phyloP scores from a whole-genome alignment of 2,329 filamentous ascomycete genomes.

The Neofusicoccum sp. region DNA sequence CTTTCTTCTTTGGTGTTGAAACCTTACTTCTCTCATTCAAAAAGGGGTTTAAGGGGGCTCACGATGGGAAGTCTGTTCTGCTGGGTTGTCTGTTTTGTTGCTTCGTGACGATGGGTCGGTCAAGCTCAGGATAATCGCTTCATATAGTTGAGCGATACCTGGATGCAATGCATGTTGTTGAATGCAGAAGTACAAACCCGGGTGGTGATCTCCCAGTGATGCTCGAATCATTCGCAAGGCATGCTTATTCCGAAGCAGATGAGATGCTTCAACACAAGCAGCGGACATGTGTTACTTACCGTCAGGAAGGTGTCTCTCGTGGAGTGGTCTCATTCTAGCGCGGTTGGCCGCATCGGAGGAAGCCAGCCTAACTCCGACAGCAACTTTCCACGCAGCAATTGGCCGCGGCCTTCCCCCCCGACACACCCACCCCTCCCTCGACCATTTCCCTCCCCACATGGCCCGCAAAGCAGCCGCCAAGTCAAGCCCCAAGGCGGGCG shows the following conservation, averaged over 20 bases:
- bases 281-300: no score
- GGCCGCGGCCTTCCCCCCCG: background rate
- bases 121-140: conserved; percentile 20
- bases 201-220: no score
- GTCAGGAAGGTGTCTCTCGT: conserved; percentile 1
- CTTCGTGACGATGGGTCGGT: background rate
- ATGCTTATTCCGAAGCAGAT: background rate
- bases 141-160: conserved; percentile 3
- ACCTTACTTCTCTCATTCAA: conserved; percentile 20
- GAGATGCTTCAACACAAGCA: background rate
- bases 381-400: background rate
- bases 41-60: conserved; percentile 11
- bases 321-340: background rate
- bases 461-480: conserved; percentile 17
- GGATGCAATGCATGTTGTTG: conserved; percentile 15
- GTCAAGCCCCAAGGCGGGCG: background rate
- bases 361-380: conserved; percentile 14
- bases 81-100: conserved; percentile 17
- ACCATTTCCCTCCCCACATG: conserved; percentile 3
- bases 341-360: background rate
- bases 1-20: conserved; percentile 18
- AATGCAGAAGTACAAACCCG: background rate
- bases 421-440: background rate
- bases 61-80: conserved; percentile 17
- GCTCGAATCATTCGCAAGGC: no score